Evolutionary conservation across 192 early-diverging fungal genomes (phyloP).

Genomic region (Rhizophagus prolifer): DNA sequence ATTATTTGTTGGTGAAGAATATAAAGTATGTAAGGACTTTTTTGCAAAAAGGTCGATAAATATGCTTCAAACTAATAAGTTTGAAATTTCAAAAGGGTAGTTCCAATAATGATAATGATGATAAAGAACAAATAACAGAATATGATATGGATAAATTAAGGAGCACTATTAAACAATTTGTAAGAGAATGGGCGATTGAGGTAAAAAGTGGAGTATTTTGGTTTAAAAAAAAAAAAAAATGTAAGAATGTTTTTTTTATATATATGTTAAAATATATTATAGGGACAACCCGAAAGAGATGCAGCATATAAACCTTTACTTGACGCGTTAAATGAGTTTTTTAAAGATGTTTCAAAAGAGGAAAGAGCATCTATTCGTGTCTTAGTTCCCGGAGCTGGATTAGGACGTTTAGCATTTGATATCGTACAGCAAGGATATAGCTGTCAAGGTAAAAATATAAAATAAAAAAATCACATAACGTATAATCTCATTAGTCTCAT

Average conservation of each 20-base stretch:
- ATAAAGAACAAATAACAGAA: constrained; percentile 42
- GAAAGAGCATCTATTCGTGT: constrained; percentile 65
- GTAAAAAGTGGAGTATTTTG: constrained; percentile 41
- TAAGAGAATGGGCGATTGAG: constrained; percentile 90
- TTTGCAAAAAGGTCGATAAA: constrained; percentile 23
- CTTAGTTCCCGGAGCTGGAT: constrained; percentile 93
- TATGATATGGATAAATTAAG: constrained; percentile 87
- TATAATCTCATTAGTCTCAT: neutral
- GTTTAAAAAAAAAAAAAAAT: neutral
- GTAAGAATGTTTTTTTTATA: neutral
- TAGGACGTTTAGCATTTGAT: constrained; percentile 92
- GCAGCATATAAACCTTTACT: constrained; percentile 83
- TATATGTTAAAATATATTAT: neutral
- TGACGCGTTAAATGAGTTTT: constrained; percentile 64
- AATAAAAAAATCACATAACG: neutral
- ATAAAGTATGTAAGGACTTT: constrained; percentile 14
- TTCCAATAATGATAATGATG: constrained; percentile 28
- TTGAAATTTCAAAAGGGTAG: constrained; percentile 22
- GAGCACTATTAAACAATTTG: constrained; percentile 90
- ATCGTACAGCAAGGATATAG: constrained; percentile 78
- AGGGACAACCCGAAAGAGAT: constrained; percentile 76
- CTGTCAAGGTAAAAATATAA: constrained; percentile 58
- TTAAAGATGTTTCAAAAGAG: constrained; percentile 44
- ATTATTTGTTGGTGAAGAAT: constrained; percentile 46
- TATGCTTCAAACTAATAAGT: neutral